These are phyloP conservation scores for Maudiozyma bulderi DNA, from an alignment of 805 yeast genomes.

Conservation along the genomic window DNA sequence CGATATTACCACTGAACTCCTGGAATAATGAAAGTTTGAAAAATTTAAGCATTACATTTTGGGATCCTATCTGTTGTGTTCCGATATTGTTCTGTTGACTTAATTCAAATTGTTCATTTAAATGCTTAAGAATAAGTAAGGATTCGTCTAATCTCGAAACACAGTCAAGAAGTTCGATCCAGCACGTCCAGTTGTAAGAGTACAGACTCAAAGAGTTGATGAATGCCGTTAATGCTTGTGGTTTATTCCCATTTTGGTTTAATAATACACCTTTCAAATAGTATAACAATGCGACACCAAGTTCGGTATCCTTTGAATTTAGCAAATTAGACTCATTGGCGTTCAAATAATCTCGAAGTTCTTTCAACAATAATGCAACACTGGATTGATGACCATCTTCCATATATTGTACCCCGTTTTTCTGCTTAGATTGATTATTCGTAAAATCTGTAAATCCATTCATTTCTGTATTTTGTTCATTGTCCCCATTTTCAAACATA, in stretches of 20 bases:
- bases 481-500: slow-evolving; percentile 1
- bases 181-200: slow-evolving; percentile 90
- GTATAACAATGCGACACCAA: slow-evolving; percentile 45
- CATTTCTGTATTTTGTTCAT: slow-evolving; percentile 1
- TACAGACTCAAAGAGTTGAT: slow-evolving; percentile 52
- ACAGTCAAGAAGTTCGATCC: slow-evolving; percentile 69
- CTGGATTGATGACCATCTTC: slow-evolving; percentile 20
- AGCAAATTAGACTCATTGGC: neutral
- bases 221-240: slow-evolving; percentile 51
- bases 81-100: slow-evolving; percentile 7
- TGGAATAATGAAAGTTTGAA: slow-evolving; percentile 63
- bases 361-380: slow-evolving; percentile 33
- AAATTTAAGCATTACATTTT: slow-evolving; percentile 36
- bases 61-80: slow-evolving; percentile 8
- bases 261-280: slow-evolving; percentile 65
- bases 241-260: slow-evolving; percentile 46
- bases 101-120: slow-evolving; percentile 21
- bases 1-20: slow-evolving; percentile 66
- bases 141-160: slow-evolving; percentile 57
- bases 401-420: neutral
- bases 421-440: neutral
- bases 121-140: slow-evolving; percentile 31
- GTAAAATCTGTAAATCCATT: neutral
- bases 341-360: slow-evolving; percentile 24
- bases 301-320: slow-evolving; percentile 5